Conservation (phyloP, 2,329 filamentous ascomycete genomes). For the Botryosphaeria dothidea region DNA sequence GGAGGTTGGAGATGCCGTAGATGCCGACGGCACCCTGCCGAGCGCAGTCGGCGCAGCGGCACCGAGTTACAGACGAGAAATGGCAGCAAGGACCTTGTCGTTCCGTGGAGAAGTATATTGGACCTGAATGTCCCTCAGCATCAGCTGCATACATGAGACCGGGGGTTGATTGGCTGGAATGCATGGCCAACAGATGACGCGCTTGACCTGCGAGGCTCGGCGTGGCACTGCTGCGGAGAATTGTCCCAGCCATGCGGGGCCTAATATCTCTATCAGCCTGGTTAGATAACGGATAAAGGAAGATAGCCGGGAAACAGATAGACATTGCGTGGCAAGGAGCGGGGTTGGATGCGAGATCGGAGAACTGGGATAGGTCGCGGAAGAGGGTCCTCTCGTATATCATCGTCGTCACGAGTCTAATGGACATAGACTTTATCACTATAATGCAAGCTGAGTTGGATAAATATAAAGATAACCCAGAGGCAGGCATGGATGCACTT, state of each 20-base stretch:
- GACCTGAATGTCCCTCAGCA: not conserved
- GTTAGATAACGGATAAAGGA: too few species aligned
- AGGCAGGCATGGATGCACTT: too few species aligned
- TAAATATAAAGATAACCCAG: too few species aligned
- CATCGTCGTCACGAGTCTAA: too few species aligned
- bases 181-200: not conserved
- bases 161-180: not conserved
- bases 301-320: too few species aligned
- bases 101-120: not conserved
- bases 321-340: too few species aligned
- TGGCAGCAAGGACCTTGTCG: not conserved
- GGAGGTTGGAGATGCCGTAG: not conserved
- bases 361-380: too few species aligned
- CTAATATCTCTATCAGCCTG: too few species aligned
- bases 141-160: not conserved
- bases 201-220: not conserved
- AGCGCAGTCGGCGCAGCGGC: not conserved
- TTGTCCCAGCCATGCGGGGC: not conserved
- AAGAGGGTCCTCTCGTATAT: too few species aligned
- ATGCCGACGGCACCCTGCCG: conserved; percentile 9
- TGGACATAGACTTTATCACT: too few species aligned
- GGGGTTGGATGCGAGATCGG: too few species aligned
- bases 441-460: too few species aligned
- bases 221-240: not conserved
- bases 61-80: not conserved